Base-by-base conservation (phyloP, 2,329 filamentous ascomycete genomes). In the Teratosphaeria zuluensis region DNA sequence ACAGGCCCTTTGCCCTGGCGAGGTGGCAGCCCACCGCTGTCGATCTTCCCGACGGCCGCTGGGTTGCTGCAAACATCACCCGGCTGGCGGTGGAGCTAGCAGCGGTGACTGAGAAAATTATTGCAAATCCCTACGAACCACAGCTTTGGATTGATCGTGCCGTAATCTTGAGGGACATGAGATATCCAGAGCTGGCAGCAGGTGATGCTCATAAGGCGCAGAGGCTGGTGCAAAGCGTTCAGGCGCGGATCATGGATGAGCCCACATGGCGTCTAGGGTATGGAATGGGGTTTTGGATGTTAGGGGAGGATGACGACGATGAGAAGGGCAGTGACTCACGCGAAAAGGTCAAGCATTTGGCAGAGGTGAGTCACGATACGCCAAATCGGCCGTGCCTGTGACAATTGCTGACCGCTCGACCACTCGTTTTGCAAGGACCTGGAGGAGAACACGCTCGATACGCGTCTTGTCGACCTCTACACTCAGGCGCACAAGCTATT, bases 121-220 rank as follows among this genome's bases (percentile, higher is more conserved):
- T 46, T 1, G 16, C 42, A 3, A 56, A 62, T 32, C 66, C 69
- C 7, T 71, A 71, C 60, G 64, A 71, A 38, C 65, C 69, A 2
- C 53, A 24, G 2, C 8, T 19, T 3, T 71, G 69, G 69, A 56
- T 66, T 2, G 12, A 28, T 8, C 64, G 69, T 12, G 61, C 62
- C 7, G 19, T 59, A 7, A 65, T 61, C 1, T 56, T 69, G 4
- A 48, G 31, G 12, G 9, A 48, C 0, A 33, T 70, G 24, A 59
- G 59, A 4, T 69, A 66, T 48, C 68, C 69, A 2, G 69, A 71
- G 53, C 62, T 70, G 4, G 69, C 67, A 9, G 61, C 63, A 4
- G 69, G 68, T 9, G 69, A 70, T 56, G 64, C 64, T 0, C 56
- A 60, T 28, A 70, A 69, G 54, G 64, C 65, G 2, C n/a, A 51